A percentile compares a stretch with the other conserved stretches of the same genome.
Conservation (phyloP, 2,329 filamentous ascomycete species). For the Cercospora sp. region DNA sequence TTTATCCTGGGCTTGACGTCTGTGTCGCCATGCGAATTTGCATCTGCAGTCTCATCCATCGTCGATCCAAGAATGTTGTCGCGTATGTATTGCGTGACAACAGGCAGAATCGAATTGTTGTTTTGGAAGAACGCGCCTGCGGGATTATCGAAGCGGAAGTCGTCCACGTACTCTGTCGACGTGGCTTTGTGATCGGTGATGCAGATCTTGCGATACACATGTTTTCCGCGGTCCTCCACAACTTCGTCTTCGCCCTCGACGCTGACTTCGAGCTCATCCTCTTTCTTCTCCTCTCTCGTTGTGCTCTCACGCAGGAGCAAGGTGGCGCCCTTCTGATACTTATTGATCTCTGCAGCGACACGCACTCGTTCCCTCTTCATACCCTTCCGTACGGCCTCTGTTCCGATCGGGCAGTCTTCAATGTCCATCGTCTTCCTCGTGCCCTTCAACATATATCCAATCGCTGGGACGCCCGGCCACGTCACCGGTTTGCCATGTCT, state of each 20-base stretch:
- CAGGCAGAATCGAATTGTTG: constrained; percentile 94
- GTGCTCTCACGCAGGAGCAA: constrained; percentile 87
- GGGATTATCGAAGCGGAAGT: constrained; percentile 83
- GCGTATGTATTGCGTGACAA: constrained; percentile 84
- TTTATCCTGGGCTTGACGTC: constrained; percentile 56
- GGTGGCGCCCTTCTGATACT: constrained; percentile 80
- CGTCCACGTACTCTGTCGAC: constrained; percentile 83
- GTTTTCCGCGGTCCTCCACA: constrained; percentile 57
- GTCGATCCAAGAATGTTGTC: constrained; percentile 62
- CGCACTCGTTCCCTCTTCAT: constrained; percentile 76
- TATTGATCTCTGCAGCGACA: constrained; percentile 67
- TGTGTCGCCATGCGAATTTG: constrained; percentile 26
- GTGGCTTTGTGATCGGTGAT: constrained; percentile 81
- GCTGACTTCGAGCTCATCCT: constrained; percentile 34
- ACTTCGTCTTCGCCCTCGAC: constrained; percentile 52
- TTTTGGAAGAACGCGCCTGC: constrained; percentile 98
- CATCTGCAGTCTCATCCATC: constrained; percentile 26
- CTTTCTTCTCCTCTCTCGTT: constrained; percentile 58
- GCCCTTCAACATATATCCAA: constrained; percentile 92
- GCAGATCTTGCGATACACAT: constrained; percentile 81
- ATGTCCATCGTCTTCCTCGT: constrained; percentile 81
- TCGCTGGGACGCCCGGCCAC: constrained; percentile 68
- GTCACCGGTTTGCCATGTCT: constrained; percentile 55
- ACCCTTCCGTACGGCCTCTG: constrained; percentile 76
- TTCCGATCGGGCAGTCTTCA: constrained; percentile 95